phyloP scores from a whole-genome alignment of 2,329 filamentous ascomycete species.

The Chaetomium globosum region DNA sequence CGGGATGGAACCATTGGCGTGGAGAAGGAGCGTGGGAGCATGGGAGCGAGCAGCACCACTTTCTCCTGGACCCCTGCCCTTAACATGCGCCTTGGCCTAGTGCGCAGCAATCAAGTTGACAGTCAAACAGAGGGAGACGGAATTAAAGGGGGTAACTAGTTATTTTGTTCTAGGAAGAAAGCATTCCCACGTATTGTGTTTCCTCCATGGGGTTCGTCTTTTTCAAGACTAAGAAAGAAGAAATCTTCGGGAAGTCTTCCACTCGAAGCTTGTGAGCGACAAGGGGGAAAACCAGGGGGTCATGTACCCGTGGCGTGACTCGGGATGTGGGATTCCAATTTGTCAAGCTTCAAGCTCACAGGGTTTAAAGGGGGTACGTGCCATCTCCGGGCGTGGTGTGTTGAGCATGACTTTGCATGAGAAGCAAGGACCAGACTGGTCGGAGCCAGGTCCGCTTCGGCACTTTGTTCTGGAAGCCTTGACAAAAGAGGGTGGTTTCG shows the following conservation, averaged over 20 bases:
- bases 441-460: background rate
- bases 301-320: too few relatives aligned
- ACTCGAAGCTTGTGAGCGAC: too few relatives aligned
- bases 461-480: background rate
- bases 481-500: background rate
- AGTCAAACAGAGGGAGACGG: background rate
- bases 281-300: too few relatives aligned
- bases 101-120: background rate
- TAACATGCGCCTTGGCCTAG: background rate
- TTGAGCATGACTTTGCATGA: too few relatives aligned
- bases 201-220: too few relatives aligned
- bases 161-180: too few relatives aligned
- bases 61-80: background rate
- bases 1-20: background rate
- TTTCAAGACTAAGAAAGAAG: too few relatives aligned
- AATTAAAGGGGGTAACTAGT: background rate
- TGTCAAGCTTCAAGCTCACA: background rate
- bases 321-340: background rate
- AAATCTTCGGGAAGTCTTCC: too few relatives aligned
- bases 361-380: background rate
- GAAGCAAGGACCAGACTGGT: background rate
- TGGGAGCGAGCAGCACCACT: background rate
- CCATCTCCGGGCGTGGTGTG: background rate
- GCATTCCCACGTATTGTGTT: too few relatives aligned
- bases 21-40: too few relatives aligned